Evolutionary conservation across 2,329 filamentous ascomycete genomes (phyloP), one percentile per base, ranked within the genome.

Genomic region (Calonectria henricotiae): DNA sequence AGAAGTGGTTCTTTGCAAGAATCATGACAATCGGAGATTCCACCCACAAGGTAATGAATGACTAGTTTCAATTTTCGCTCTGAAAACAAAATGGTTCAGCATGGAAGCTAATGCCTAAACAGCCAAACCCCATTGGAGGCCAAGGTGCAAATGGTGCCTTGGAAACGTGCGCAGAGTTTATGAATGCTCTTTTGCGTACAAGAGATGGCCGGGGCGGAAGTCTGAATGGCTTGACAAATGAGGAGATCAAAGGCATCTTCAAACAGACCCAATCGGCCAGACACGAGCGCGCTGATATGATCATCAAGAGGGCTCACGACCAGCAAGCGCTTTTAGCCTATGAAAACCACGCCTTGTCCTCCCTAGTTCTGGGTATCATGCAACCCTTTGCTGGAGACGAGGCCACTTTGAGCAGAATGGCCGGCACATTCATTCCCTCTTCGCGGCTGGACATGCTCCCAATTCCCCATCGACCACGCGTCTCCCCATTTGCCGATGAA

Each of bases 1-100:
- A 58, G 32, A 58, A 58, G 51, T 58, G 51, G 51, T 58, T 58
- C 35, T 58, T 58, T 37, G 37, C 23, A 11, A 25, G 51, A 17
- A 58, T 58, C 32, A 39, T 58, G 51, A 58, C 51, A 6, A 35
- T 58, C 4, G 51, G 51, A 25, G 51, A 58, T 12, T 58, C 51
- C 5, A 58, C 51, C n/a, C 51, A 58, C 35, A 58, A 58, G n/a
- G 51, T 58, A 58, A 51, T 7, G 27, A 58, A 51, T 7, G 27
- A 11, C 27, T 5, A 8, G 17, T 8, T 49, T 15, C 6, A 7
- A 1, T 12, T n/a, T 0, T n/a, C 4, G 7, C 47, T 20, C 12
- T n/a, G 25, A 7, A 3, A 4, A 30, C 11, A 8, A 37, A 11
- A 6, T 3, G 3, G 8, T 37, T 37, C 35, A 13, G 12, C 35